Evolutionary conservation across 169 alveolate genomes (phyloP), one percentile per base, ranked within the genome.

Genomic region (Besnoitia besnoiti): DNA sequence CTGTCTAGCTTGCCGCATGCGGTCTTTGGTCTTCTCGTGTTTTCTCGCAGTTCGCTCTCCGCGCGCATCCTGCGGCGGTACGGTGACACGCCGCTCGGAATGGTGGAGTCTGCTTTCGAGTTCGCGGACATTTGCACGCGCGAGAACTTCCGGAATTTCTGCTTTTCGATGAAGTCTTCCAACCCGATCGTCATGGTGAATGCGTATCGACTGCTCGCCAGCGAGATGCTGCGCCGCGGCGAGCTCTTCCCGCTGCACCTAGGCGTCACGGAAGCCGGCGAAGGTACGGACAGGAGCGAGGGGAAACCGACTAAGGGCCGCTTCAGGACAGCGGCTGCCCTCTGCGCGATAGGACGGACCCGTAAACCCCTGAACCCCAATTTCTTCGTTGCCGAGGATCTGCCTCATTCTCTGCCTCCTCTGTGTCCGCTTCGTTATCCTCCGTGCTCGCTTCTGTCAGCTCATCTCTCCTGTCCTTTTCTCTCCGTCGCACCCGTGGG

Each of bases 251-350:
- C 98, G 46, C 80, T 97, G 19, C 98, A 97, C 88, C 94, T 97
- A 40, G 98, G 98, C 14, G 98, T 97, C 0, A 97, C 98, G 33
- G 98, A 97, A 90, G 98, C 98, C 24, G 98, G 98, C 0, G 96
- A 95, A 94, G 98, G 98, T 82, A 92, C 89, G 62, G 80, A 14
- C 55, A 73, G n/a, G n/a, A n/a, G n/a, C n/a, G n/a, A n/a, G n/a
- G n/a, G n/a, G n/a, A n/a, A n/a, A n/a, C n/a, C n/a, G n/a, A n/a
- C n/a, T n/a, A n/a, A n/a, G n/a, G n/a, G n/a, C n/a, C n/a, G n/a
- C n/a, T n/a, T n/a, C n/a, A n/a, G n/a, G n/a, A n/a, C n/a, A n/a
- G n/a, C n/a, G n/a, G n/a, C n/a, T n/a, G n/a, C n/a, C n/a, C n/a
- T n/a, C n/a, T n/a, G n/a, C n/a, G n/a, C n/a, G n/a, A n/a, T n/a